Conservation (phyloP, 768 basidiomycete genomes). For the Terana coerulea region DNA sequence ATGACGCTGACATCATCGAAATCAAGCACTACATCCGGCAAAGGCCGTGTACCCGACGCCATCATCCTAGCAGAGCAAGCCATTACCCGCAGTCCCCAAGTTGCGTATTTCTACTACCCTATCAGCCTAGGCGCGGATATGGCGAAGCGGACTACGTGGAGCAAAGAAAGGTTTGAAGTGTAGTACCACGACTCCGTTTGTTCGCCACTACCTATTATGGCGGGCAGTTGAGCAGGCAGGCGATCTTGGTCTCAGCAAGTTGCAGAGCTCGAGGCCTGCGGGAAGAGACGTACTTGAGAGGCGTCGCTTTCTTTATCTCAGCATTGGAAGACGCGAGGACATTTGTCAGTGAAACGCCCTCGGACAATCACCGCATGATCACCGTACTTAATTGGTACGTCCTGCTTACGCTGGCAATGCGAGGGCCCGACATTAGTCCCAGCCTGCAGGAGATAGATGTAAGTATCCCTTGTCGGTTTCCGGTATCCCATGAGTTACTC, state of each 20-base stretch:
- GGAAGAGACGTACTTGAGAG: slow-evolving; percentile 52
- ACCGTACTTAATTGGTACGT: slow-evolving; percentile 59
- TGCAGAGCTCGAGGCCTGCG: slow-evolving; percentile 39
- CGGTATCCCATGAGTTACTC: background rate
- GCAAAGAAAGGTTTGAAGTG: slow-evolving; percentile 67
- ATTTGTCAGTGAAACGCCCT: slow-evolving; percentile 53
- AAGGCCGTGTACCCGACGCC: slow-evolving; percentile 45
- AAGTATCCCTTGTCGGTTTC: slow-evolving; percentile 8
- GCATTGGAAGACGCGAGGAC: slow-evolving; percentile 57
- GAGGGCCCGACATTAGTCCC: slow-evolving; percentile 44
- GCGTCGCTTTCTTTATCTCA: slow-evolving; percentile 55
- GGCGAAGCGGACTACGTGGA: slow-evolving; percentile 48
- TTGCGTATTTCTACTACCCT: slow-evolving; percentile 64
- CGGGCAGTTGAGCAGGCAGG: slow-evolving; percentile 60
- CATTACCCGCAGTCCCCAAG: slow-evolving; percentile 51
- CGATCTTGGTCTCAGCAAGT: slow-evolving; percentile 46
- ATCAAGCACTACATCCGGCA: slow-evolving; percentile 53
- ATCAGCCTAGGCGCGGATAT: slow-evolving; percentile 47
- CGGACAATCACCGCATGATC: slow-evolving; percentile 59
- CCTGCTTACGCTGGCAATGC: slow-evolving; percentile 47
- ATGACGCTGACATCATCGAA: slow-evolving; percentile 61
- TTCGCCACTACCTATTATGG: slow-evolving; percentile 53
- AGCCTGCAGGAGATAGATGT: slow-evolving; percentile 53
- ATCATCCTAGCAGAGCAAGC: slow-evolving; percentile 42
- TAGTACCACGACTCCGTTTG: slow-evolving; percentile 48